Base-by-base conservation (phyloP, 345 rosid genomes). In the Psidium friedrichsthalianum region DNA sequence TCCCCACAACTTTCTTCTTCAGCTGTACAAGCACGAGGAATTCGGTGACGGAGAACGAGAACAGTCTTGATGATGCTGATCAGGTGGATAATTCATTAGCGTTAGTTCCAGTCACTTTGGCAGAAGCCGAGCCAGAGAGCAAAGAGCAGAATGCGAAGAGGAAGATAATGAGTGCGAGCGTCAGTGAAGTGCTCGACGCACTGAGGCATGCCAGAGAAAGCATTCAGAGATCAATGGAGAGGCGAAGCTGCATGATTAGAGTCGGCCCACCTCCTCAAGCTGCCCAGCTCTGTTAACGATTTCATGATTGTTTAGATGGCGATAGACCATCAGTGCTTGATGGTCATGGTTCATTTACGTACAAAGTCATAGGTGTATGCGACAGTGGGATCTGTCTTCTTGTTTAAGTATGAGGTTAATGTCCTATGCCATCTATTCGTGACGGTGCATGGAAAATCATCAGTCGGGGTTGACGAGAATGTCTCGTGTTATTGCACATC, bases 161-260 rank as follows among this genome's bases (percentile, higher is more conserved):
- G 85, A 83, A 5, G 61, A 84, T 87, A 6, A 83, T 55, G 6
- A 88, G 81, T 81, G 83, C 84, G 83, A 92, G 89, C 83, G 90
- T 86, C 52, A 49, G 80, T 27, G 93, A 94, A 85, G 94, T 88
- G 86, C 94, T 92, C 57, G 96, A 92, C 56, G 86, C 90, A 3
- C 82, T 94, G 82, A 91, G 88, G 78, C 86, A 29, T 57, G 88
- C 88, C 36, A 84, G 86, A 56, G 88, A 84, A 2, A 58, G 32
- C 53, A 84, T 87, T 51, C 76, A 58, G 59, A 83, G 88, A 25
- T 74, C 83, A 8, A 83, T 91, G 90, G 91, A 87, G 85, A 86
- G 32, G 55, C 89, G 92, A 56, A 84, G 90, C 78, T 84, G 84
- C 56, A 86, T 88, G 89, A 92, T 88, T 21, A 49, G 58, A 76